phyloP scores from a whole-genome alignment of 352 stramenopile species.

The Peronospora belbahrii region DNA sequence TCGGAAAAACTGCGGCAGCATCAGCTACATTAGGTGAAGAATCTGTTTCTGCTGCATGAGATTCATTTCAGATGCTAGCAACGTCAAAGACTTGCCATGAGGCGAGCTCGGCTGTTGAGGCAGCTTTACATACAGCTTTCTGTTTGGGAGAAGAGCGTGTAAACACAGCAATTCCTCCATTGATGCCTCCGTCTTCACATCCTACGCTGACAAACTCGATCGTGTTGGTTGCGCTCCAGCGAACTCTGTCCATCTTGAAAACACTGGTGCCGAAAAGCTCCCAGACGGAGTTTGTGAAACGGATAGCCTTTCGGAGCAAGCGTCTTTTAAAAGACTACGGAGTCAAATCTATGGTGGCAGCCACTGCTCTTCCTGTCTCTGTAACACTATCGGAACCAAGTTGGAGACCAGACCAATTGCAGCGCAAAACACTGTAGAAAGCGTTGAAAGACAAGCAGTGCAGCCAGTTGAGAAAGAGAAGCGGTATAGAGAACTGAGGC shows the following conservation, averaged over 20 bases:
- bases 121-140: constrained; percentile 27
- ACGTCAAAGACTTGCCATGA: constrained; percentile 25
- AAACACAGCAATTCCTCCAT: constrained; percentile 18
- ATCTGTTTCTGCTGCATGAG: constrained; percentile 5
- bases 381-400: neutral
- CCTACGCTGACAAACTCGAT: constrained; percentile 30
- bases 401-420: neutral
- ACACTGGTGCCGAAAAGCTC: constrained; percentile 36
- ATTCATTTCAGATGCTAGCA: constrained; percentile 35
- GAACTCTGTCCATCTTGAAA: constrained; percentile 22
- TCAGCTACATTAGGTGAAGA: neutral
- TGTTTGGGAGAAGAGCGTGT: constrained; percentile 30
- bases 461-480: neutral
- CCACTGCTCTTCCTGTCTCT: neutral
- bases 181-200: constrained; percentile 36
- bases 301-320: constrained; percentile 33
- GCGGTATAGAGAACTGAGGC: constrained; percentile 14
- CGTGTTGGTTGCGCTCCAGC: constrained; percentile 26
- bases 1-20: neutral
- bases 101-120: constrained; percentile 16
- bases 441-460: neutral
- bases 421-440: neutral
- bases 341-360: constrained; percentile 1
- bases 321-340: constrained; percentile 32
- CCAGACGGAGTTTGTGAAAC: constrained; percentile 47